Evolutionary conservation across 257 asterid genomes (phyloP).

Genomic region (Solanum etuberosum): DNA sequence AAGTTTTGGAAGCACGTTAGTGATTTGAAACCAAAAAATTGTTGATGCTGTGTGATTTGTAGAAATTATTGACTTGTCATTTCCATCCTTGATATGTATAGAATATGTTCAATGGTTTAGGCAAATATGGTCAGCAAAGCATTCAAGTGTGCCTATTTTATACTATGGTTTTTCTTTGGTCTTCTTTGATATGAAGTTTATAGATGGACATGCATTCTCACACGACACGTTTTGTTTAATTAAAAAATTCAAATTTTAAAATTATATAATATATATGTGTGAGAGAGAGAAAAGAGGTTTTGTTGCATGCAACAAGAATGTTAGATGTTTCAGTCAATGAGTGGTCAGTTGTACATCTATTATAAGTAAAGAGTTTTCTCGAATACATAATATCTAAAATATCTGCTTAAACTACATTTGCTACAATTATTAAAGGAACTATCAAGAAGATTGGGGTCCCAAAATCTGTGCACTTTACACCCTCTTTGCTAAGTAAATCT

Average conservation of each 20-base stretch:
- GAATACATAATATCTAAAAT: too few relatives aligned
- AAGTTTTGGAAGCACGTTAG: not conserved
- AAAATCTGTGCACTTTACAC: too few relatives aligned
- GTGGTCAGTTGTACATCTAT: too few relatives aligned
- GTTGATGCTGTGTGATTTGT: not conserved
- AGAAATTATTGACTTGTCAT: not conserved
- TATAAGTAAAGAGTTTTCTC: too few relatives aligned
- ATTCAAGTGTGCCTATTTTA: not conserved
- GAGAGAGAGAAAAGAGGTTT: too few relatives aligned
- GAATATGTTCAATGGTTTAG: not conserved
- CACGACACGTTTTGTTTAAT: not conserved
- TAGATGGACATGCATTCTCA: not conserved
- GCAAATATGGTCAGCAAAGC: not conserved
- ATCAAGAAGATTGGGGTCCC: too few relatives aligned
- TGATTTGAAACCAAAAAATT: not conserved
- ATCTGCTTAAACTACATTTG: too few relatives aligned
- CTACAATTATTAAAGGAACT: too few relatives aligned
- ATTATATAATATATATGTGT: not conserved
- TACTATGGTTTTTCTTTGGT: not conserved
- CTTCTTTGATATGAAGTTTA: not conserved
- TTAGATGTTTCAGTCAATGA: too few relatives aligned
- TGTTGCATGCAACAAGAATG: too few relatives aligned
- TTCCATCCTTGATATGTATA: not conserved
- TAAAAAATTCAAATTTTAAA: not conserved
- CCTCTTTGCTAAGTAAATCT: too few relatives aligned